Percentiles rank a stretch among this genome's conserved stretches.
Evolutionary conservation across 2,329 filamentous ascomycete genomes (phyloP).

Genomic region (Aureobasidium uvarum): DNA sequence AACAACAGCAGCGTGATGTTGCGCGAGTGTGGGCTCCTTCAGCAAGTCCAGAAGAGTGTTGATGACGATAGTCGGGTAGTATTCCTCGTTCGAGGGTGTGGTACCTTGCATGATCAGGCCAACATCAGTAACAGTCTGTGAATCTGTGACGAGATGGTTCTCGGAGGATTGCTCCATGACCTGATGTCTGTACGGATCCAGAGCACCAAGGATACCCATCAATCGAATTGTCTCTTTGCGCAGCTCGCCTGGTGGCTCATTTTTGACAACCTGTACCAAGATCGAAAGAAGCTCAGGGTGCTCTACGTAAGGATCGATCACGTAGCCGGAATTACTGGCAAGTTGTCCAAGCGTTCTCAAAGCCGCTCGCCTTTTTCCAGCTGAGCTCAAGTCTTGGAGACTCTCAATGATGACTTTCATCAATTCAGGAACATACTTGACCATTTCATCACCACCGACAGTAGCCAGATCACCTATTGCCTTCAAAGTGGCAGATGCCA

Average conservation of each 20-base stretch:
- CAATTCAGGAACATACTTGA: constrained; percentile 81
- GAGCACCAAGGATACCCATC: constrained; percentile 88
- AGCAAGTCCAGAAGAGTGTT: constrained; percentile 90
- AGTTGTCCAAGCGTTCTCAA: constrained; percentile 87
- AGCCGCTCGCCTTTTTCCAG: constrained; percentile 85
- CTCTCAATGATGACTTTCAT: constrained; percentile 96
- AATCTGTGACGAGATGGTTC: constrained; percentile 66
- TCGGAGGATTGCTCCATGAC: constrained; percentile 88
- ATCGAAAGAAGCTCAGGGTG: constrained; percentile 93
- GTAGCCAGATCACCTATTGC: constrained; percentile 92
- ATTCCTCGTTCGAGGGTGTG: constrained; percentile 95
- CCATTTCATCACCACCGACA: constrained; percentile 92
- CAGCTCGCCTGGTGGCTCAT: constrained; percentile 80
- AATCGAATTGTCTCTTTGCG: constrained; percentile 94
- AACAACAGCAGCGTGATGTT: constrained; percentile 90
- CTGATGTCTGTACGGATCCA: constrained; percentile 96
- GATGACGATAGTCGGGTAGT: constrained; percentile 97
- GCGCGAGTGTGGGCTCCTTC: constrained; percentile 82
- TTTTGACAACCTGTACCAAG: constrained; percentile 89
- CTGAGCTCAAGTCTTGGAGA: constrained; percentile 88
- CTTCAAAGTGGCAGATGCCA: constrained; percentile 91
- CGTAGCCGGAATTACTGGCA: constrained; percentile 94
- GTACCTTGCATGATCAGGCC: constrained; percentile 97
- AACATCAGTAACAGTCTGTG: constrained; percentile 79
- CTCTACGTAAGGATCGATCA: constrained; percentile 92